Conservation (phyloP, 345 rosid genomes). For the Arabis alpina region DNA sequence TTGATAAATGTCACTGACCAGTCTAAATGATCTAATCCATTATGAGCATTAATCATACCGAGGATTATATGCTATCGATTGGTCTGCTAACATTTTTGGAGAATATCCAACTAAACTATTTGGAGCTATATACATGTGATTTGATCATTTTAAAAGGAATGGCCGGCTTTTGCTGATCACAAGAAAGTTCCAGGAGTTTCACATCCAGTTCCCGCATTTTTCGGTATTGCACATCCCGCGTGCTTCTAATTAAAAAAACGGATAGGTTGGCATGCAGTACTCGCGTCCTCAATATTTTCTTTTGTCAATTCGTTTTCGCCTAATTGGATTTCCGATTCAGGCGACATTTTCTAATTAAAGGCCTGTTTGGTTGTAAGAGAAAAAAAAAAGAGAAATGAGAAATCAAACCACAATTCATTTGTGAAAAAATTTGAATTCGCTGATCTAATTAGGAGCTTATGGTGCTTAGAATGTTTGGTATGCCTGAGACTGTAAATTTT, state of each 20-base stretch:
- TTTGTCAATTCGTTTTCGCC: too few relatives aligned
- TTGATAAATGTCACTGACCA: not conserved
- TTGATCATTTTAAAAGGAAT: not conserved
- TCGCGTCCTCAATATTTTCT: too few relatives aligned
- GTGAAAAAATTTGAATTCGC: not conserved
- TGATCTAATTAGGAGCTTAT: not conserved
- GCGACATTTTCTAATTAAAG: too few relatives aligned
- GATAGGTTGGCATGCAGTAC: too few relatives aligned
- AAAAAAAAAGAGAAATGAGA: not conserved
- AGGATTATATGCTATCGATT: not conserved
- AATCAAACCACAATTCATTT: not conserved
- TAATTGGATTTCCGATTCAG: too few relatives aligned
- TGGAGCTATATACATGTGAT: not conserved
- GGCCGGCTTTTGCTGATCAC: too few relatives aligned
- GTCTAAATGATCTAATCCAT: not conserved
- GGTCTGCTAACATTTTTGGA: slow-evolving; percentile 3
- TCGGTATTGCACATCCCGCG: too few relatives aligned
- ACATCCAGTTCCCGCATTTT: too few relatives aligned
- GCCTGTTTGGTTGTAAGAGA: too few relatives aligned
- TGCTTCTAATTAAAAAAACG: too few relatives aligned
- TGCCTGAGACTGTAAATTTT: not conserved
- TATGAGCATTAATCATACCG: slow-evolving; percentile 5
- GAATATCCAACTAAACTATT: not conserved
- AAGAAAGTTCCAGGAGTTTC: too few relatives aligned
- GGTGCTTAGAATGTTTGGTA: slow-evolving; percentile 5